phyloP scores from a whole-genome alignment of 108 stramenopile genomes.

The Nitzschia palea region DNA sequence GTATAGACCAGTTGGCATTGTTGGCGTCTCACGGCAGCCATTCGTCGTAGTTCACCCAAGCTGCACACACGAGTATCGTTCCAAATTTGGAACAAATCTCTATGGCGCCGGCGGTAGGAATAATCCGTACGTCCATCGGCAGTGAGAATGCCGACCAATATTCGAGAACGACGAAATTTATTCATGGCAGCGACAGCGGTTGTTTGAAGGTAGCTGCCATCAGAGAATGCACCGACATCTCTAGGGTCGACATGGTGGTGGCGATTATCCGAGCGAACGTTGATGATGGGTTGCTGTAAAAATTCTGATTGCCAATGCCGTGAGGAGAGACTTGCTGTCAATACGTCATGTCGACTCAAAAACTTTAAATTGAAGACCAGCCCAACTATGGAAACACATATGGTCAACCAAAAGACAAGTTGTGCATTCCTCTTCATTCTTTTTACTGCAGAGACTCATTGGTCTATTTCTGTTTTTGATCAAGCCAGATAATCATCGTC shows the following conservation, averaged over 20 bases:
- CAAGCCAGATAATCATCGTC: too few species aligned
- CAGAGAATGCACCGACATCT: not conserved
- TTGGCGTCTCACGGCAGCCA: not conserved
- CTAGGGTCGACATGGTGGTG: too few species aligned
- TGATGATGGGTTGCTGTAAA: not conserved
- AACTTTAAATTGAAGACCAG: not conserved
- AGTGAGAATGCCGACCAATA: constrained; percentile 45
- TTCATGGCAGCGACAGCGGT: not conserved
- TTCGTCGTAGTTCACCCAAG: constrained; percentile 16
- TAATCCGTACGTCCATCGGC: constrained; percentile 34
- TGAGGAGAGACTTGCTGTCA: not conserved
- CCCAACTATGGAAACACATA: not conserved
- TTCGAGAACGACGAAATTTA: constrained; percentile 19
- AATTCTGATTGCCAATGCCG: not conserved
- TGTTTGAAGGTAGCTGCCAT: not conserved
- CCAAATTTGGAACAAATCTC: constrained; percentile 45
- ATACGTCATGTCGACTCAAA: not conserved
- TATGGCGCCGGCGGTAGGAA: constrained; percentile 42
- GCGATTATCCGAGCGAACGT: too few species aligned
- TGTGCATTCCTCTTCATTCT: not conserved
- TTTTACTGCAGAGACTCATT: too few species aligned
- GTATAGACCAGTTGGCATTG: constrained; percentile 50
- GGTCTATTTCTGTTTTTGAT: too few species aligned
- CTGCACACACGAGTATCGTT: constrained; percentile 49
- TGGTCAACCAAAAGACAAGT: not conserved